These are phyloP conservation scores for Mycena citricolor DNA, from an alignment of 1,284 basidiomycete genomes.

Conservation along the genomic window DNA sequence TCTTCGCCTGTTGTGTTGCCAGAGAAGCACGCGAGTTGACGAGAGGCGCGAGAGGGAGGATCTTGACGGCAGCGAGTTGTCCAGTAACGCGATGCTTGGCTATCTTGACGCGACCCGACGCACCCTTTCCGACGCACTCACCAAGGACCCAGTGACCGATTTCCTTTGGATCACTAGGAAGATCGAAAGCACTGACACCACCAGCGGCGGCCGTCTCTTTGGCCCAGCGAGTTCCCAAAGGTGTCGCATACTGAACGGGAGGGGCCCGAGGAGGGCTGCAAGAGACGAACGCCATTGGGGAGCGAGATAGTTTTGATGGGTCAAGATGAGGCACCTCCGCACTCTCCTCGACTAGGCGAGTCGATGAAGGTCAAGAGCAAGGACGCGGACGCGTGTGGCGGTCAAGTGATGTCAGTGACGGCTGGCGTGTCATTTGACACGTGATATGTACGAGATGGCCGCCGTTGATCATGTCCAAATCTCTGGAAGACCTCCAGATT, in stretches of 20 bases:
- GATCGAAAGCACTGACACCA: slow-evolving; percentile 63
- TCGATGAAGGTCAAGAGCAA: slow-evolving; percentile 19
- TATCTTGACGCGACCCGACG: slow-evolving; percentile 93
- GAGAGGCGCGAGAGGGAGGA: slow-evolving; percentile 87
- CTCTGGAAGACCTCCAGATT: neutral
- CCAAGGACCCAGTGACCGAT: slow-evolving; percentile 88
- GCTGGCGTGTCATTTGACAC: no score
- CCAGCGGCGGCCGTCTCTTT: slow-evolving; percentile 79
- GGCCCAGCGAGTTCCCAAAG: slow-evolving; percentile 76
- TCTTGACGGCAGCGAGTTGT: slow-evolving; percentile 96
- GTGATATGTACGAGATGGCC: no score
- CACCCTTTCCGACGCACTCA: slow-evolving; percentile 93
- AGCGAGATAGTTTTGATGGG: slow-evolving; percentile 27
- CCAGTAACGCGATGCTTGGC: slow-evolving; percentile 87
- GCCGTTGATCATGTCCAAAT: no score
- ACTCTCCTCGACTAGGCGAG: slow-evolving; percentile 42
- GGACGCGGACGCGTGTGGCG: no score
- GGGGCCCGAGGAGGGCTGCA: slow-evolving; percentile 65
- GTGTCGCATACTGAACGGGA: slow-evolving; percentile 64
- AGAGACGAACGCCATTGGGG: slow-evolving; percentile 38
- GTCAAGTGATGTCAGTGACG: no score
- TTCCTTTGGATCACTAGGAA: slow-evolving; percentile 69
- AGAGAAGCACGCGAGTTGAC: slow-evolving; percentile 77
- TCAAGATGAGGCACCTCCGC: slow-evolving; percentile 34
- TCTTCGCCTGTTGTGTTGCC: slow-evolving; percentile 70